Base-by-base conservation (phyloP, 805 yeast genomes). In the Brettanomyces bruxellensis region DNA sequence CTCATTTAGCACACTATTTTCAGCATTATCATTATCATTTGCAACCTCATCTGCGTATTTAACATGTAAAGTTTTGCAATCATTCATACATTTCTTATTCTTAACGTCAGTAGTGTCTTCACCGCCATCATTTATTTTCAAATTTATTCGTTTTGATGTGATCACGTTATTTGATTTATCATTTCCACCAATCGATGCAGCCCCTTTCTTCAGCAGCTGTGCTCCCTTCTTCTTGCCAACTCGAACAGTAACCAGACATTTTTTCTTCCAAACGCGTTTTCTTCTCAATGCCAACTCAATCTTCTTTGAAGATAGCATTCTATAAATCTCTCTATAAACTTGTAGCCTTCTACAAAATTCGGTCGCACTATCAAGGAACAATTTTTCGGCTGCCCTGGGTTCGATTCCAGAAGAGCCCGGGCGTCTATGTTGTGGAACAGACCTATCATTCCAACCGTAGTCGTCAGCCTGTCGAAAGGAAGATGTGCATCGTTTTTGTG, bases 311-410 rank as follows among this genome's bases (percentile, higher is more conserved):
- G 38, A 5, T 8, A 48, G 24, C 23, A 34, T 24, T 11, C 38
- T 38, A 38, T 48, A 48, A 6, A 45, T 23, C 34, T 45, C 48
- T 37, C 50, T 35, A 35, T 48, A 48, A 7, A 28, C 34, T 35
- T 38, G 41, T n/a, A 48, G 35, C 39, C 40, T 40, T 39, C 25
- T 14, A 25, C 50, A 48, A 8, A 48, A 18, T 4, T 39, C 45
- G 12, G 40, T 35, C 8, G 50, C 45, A 43, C 38, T 22, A 8
- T 37, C 5, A 12, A 45, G 18, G 35, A 41, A 48, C 8, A 38
- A 23, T 30, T 43, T n/a, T 12, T 48, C 44, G 13, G 23, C 7
- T 12, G 1, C 23, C 38, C n/a, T 18, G n/a, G n/a, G 25, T 18
- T 38, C 28, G n/a, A 24, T n/a, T 35, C 14, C 14, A 44, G 9